Base-by-base conservation (phyloP, 2,329 filamentous ascomycete species). In the Drechslera avenae region DNA sequence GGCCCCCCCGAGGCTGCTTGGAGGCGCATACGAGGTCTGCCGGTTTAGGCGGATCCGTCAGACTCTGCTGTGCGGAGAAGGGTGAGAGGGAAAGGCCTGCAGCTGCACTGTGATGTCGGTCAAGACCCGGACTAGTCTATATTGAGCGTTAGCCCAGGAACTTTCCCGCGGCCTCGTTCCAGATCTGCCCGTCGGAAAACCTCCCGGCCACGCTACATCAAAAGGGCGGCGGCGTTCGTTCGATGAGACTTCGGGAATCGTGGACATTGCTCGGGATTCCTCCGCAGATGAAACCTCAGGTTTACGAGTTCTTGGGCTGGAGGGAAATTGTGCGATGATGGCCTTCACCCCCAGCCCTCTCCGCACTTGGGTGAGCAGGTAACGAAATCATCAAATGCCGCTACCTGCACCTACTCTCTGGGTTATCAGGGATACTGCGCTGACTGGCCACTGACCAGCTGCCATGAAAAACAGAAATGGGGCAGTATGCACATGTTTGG, bases 111-210 rank as follows among this genome's bases (percentile, higher is more conserved):
- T 64, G 62, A 65, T 62, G 60, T 56, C 39, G 42, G 32, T 52
- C 51, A 23, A 56, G 47, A 50, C 23, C 3, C 3, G 1, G 3
- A 14, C 59, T 59, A 59, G 33, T 32, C 56, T 23, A 31, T 9
- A 34, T 46, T 13, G 10, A 28, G 48, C 13, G 10, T 41, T 49
- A 54, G 42, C 26, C 42, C 34, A 32, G 46, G 10, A 23, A 26
- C 28, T 39, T 54, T 59, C 44, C 55, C 55, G 53, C 47, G 40
- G 17, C 26, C 40, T 18, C 19, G 28, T 30, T 52, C 32, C 46
- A 37, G 33, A 23, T 39, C 48, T 63, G 19, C 39, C 62, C 62
- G 62, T 54, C 62, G 62, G 62, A 23, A 58, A 65, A 65, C 37
- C 31, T 36, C 32, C 49, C 41, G 52, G 37, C 49, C 32, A 36